phyloP scores from a whole-genome alignment of 306 rosid species.

The Delonix regia region DNA sequence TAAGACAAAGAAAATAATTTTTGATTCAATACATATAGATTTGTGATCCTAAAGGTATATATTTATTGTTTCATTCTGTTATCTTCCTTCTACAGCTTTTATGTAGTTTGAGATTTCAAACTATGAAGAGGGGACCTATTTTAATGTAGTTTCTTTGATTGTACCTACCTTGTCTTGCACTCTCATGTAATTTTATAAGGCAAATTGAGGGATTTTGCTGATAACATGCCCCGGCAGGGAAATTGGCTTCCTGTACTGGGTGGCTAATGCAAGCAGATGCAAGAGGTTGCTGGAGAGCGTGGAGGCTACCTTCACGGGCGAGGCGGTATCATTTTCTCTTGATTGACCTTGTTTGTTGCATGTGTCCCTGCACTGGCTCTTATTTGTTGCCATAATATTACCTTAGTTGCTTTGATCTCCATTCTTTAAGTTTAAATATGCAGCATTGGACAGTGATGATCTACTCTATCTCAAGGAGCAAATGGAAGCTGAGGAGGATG shows the following conservation, averaged over 20 bases:
- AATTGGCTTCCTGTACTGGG: conserved; percentile 80
- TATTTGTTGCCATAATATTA: conserved; percentile 15
- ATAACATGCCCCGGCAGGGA: conserved; percentile 99
- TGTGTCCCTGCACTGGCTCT: background rate
- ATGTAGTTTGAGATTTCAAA: background rate
- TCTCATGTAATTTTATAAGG: conserved; percentile 27
- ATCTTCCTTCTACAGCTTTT: background rate
- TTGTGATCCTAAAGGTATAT: background rate
- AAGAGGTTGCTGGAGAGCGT: conserved; percentile 99
- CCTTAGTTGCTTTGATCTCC: conserved; percentile 38
- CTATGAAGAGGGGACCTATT: background rate
- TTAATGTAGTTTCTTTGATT: background rate
- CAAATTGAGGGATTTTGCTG: conserved; percentile 62
- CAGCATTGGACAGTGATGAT: conserved; percentile 99
- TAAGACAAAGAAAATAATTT: background rate
- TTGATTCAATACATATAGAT: background rate
- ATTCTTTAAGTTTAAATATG: conserved; percentile 57
- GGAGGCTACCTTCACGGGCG: conserved; percentile 99
- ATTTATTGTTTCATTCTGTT: background rate
- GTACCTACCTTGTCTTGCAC: conserved; percentile 10
- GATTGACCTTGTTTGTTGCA: conserved; percentile 22
- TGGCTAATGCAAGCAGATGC: conserved; percentile 89
- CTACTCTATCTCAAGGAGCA: conserved; percentile 98
- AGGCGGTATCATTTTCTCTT: conserved; percentile 71
- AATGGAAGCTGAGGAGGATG: conserved; percentile 99